Conservation (phyloP, 2,329 filamentous ascomycete species). For the Pseudogymnoascus sp. region DNA sequence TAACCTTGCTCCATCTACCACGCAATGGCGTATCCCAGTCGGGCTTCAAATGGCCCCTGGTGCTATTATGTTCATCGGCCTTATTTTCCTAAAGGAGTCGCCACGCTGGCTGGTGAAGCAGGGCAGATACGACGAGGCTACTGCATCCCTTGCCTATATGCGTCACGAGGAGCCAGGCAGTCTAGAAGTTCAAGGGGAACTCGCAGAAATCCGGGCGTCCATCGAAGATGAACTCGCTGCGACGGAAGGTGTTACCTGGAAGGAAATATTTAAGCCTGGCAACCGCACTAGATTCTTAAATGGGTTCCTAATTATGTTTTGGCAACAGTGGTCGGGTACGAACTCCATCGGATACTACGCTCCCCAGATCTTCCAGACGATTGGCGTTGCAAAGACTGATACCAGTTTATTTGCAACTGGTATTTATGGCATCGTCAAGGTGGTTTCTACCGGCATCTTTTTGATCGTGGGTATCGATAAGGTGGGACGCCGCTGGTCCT, state of each 20-base stretch:
- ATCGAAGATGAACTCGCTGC: slow-evolving; percentile 66
- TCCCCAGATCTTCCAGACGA: slow-evolving; percentile 52
- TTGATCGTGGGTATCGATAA: slow-evolving; percentile 35
- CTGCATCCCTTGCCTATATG: slow-evolving; percentile 45
- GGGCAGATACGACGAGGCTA: slow-evolving; percentile 50
- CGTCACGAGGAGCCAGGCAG: slow-evolving; percentile 53
- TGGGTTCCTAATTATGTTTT: slow-evolving; percentile 38
- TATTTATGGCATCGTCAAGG: slow-evolving; percentile 64
- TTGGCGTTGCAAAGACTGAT: slow-evolving; percentile 50
- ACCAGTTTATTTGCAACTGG: slow-evolving; percentile 61
- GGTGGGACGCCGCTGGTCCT: slow-evolving; percentile 39
- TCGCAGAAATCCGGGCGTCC: slow-evolving; percentile 54
- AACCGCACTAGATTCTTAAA: slow-evolving; percentile 38
- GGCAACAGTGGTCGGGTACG: slow-evolving; percentile 30
- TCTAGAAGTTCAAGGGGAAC: slow-evolving; percentile 51
- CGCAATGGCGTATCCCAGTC: slow-evolving; percentile 43
- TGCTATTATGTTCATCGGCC: slow-evolving; percentile 58
- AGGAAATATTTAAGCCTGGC: slow-evolving; percentile 37
- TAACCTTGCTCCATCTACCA: slow-evolving; percentile 31
- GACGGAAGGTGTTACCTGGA: slow-evolving; percentile 44
- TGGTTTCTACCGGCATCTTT: slow-evolving; percentile 53
- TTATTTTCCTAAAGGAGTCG: slow-evolving; percentile 59
- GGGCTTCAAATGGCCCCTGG: slow-evolving; percentile 36
- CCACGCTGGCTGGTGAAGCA: slow-evolving; percentile 64
- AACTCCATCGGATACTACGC: slow-evolving; percentile 23